A percentile compares a stretch with the other conserved stretches of the same genome.
Conservation (phyloP, 2,329 filamentous ascomycete genomes). For the Ceratocystis variospora region DNA sequence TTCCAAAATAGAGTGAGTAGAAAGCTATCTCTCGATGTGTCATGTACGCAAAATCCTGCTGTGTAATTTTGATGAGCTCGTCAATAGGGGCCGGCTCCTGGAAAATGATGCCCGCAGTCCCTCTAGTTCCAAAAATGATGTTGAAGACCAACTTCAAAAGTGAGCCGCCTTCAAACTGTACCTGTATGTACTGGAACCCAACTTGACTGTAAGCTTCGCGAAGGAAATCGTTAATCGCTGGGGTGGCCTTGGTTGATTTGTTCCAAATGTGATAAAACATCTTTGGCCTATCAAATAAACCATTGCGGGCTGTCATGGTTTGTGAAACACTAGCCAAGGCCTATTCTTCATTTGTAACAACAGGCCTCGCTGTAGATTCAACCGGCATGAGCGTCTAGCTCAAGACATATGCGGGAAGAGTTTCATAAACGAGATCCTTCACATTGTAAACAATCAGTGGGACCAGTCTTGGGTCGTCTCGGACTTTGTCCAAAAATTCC, state of each 20-base stretch:
- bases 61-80: no score
- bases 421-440: background rate
- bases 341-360: no score
- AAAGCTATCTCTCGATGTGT: background rate
- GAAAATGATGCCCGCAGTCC: no score
- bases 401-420: background rate
- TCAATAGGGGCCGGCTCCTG: no score
- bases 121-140: no score
- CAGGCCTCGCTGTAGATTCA: background rate
- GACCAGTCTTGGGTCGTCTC: background rate
- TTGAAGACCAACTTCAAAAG: no score
- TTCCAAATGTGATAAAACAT: background rate
- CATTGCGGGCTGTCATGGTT: background rate
- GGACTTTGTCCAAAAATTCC: background rate
- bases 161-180: no score
- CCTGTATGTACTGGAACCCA: no score
- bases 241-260: background rate
- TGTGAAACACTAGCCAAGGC: no score
- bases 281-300: background rate
- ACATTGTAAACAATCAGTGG: background rate
- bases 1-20: background rate
- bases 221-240: no score
- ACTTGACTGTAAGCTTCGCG: no score
- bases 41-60: background rate
- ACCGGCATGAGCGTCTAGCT: background rate